Evolutionary conservation across 2,329 filamentous ascomycete genomes (phyloP), one percentile per base, ranked within the genome.

Genomic region (Hymenoscyphus scutula): DNA sequence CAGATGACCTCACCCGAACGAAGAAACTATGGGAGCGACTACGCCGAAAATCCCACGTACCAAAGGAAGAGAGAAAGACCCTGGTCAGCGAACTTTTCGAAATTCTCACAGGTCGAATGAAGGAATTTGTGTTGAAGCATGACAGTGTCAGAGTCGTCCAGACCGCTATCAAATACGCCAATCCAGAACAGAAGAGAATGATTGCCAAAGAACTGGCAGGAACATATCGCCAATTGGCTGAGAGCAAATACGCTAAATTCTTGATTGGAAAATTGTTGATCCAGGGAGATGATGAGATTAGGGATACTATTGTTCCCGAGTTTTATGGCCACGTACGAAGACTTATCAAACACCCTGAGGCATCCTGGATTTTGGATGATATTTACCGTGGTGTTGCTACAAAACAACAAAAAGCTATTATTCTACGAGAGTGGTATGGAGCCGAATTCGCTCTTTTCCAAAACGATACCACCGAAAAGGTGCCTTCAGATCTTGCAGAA

Each of bases 1-100:
- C 94, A 73, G 93, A 98, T 75, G 86, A 90, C 73, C 88, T 98
- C 68, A 85, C 89, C 66, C 88, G 92, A 65, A 90, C 91, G 60
- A 99, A 99, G 82, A 96, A 97, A 80, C 84, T 99, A 59, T 99
- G 95, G 96, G 95, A 99, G 80, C 86, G 90, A 65, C 79, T 99
- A 74, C 89, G 95, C 68, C 84, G 91, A 71, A 98, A 98, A 79
- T 97, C 93, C 2, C 92, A 97, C 72, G 92, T 99, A 1, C 90
- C 92, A 48, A 87, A 89, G 71, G 91, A 96, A 45, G 93, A 99
- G 80, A 86, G 95, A 66, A 89, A 94, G 76, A 84, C 89, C 74
- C 84, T 99, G 48, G 90, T 98, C 56, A 85, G 88, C 64, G 94
- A 99, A 79, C 84, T 99, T 29, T 98, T 96, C 76, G 83, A 84